Evolutionary conservation across 768 basidiomycete genomes (phyloP).

Genomic region (Crassisporium funariophilum): DNA sequence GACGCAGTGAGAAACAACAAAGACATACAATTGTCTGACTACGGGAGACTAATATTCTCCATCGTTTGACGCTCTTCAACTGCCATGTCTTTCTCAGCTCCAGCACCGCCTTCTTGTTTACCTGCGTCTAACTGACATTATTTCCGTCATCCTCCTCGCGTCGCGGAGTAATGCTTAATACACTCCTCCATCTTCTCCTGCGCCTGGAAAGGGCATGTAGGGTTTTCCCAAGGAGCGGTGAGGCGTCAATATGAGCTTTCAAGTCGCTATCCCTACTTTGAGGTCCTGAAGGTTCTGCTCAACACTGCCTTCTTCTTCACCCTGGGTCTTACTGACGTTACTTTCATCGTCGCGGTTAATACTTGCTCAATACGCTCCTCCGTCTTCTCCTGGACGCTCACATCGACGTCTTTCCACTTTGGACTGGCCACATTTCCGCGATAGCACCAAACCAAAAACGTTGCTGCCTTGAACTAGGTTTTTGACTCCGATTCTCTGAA

Average conservation of each 20-base stretch:
- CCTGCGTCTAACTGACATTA: conserved; percentile 69
- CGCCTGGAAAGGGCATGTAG: too few relatives aligned
- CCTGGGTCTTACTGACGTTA: too few relatives aligned
- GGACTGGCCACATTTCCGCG: conserved; percentile 16
- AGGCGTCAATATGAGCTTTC: too few relatives aligned
- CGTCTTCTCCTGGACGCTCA: conserved; percentile 1
- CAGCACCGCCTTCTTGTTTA: conserved; percentile 54
- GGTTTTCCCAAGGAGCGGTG: too few relatives aligned
- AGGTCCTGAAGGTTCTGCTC: too few relatives aligned
- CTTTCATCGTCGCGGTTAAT: too few relatives aligned
- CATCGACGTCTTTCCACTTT: conserved; percentile 23
- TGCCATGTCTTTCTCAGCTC: conserved; percentile 44
- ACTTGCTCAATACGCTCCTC: too few relatives aligned
- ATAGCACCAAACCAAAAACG: conserved; percentile 19
- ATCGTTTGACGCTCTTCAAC: conserved; percentile 32
- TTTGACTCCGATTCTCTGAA: conserved; percentile 13
- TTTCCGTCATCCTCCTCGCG: conserved; percentile 56
- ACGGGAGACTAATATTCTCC: too few relatives aligned
- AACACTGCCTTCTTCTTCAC: too few relatives aligned
- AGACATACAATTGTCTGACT: too few relatives aligned
- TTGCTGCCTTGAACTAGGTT: conserved; percentile 8
- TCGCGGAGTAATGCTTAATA: conserved; percentile 56
- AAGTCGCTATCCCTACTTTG: too few relatives aligned
- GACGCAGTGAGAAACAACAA: too few relatives aligned
- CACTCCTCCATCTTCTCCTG: conserved; percentile 73